Conservation (phyloP, 2,329 filamentous ascomycete genomes). For the Trichoderma sp. region DNA sequence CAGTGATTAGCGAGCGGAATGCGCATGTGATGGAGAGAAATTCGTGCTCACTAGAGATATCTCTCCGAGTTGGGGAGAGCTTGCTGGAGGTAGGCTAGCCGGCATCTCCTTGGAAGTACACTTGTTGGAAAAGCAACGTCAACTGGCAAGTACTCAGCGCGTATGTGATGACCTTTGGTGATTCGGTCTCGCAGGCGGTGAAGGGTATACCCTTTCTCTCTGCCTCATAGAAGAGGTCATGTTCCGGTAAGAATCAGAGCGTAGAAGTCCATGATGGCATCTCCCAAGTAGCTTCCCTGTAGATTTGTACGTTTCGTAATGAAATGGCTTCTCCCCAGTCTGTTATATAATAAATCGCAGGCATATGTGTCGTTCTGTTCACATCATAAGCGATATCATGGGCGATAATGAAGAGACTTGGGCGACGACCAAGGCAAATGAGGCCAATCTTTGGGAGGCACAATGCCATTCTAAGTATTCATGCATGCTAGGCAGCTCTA, state of each 20-base stretch:
- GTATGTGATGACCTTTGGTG: not conserved
- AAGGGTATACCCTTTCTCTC: conserved; percentile 2
- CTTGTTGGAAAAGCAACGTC: not conserved
- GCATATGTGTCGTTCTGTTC: not conserved
- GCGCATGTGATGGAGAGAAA: not conserved
- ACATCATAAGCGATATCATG: not conserved
- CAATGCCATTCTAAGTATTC: not conserved
- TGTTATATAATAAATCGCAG: too few relatives aligned
- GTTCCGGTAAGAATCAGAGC: not conserved
- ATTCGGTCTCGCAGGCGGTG: conserved; percentile 3
- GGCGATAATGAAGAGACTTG: not conserved
- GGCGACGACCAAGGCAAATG: too few relatives aligned
- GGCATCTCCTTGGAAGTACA: not conserved
- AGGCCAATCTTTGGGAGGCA: not conserved
- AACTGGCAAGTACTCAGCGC: not conserved
- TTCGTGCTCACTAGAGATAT: not conserved
- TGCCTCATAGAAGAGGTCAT: not conserved
- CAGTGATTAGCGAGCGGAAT: not conserved
- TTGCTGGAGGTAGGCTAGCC: not conserved
- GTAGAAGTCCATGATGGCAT: not conserved
- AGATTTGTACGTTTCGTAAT: not conserved
- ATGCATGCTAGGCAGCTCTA: too few relatives aligned
- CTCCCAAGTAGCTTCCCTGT: not conserved
- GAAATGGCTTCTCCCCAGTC: not conserved
- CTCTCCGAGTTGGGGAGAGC: not conserved